Evolutionary conservation across 768 basidiomycete genomes (phyloP).

Genomic region (Hericium erinaceus): DNA sequence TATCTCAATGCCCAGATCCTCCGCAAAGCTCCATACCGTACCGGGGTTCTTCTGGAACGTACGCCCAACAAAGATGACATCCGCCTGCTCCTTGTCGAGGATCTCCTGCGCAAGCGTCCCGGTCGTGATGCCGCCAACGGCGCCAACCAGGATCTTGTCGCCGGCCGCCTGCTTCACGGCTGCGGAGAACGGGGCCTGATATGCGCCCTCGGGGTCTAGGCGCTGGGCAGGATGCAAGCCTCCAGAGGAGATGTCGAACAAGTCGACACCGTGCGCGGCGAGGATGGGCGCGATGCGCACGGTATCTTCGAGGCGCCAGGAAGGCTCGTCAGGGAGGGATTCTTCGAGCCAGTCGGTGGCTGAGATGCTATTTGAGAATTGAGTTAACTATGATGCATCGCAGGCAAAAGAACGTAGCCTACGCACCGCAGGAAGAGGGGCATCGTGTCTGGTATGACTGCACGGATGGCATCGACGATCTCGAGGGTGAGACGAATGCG

Average conservation of each 20-base stretch:
- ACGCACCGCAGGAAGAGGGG: conserved; percentile 67
- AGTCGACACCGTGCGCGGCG: conserved; percentile 59
- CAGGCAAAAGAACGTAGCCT: neutral
- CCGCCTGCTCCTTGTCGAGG: conserved; percentile 47
- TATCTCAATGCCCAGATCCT: conserved; percentile 42
- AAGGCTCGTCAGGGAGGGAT: conserved; percentile 44
- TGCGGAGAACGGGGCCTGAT: conserved; percentile 49
- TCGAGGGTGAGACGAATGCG: conserved; percentile 51
- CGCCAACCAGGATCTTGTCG: conserved; percentile 35
- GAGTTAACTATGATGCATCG: conserved; percentile 1
- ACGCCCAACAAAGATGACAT: conserved; percentile 31
- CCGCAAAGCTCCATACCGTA: conserved; percentile 39
- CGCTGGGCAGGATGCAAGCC: conserved; percentile 41
- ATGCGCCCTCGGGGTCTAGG: conserved; percentile 21
- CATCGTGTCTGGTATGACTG: conserved; percentile 46
- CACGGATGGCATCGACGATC: conserved; percentile 54
- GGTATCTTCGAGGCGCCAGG: conserved; percentile 66
- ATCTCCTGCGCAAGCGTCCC: conserved; percentile 48
- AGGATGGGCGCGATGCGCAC: conserved; percentile 52
- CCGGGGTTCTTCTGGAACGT: conserved; percentile 57
- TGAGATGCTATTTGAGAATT: conserved; percentile 37
- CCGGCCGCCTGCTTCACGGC: conserved; percentile 40
- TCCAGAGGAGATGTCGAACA: conserved; percentile 64
- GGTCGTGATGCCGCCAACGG: conserved; percentile 49
- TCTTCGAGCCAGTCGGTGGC: conserved; percentile 70